These are phyloP conservation scores for Casuarina equisetifolia DNA, from an alignment of 306 rosid genomes.

Conservation along the genomic window DNA sequence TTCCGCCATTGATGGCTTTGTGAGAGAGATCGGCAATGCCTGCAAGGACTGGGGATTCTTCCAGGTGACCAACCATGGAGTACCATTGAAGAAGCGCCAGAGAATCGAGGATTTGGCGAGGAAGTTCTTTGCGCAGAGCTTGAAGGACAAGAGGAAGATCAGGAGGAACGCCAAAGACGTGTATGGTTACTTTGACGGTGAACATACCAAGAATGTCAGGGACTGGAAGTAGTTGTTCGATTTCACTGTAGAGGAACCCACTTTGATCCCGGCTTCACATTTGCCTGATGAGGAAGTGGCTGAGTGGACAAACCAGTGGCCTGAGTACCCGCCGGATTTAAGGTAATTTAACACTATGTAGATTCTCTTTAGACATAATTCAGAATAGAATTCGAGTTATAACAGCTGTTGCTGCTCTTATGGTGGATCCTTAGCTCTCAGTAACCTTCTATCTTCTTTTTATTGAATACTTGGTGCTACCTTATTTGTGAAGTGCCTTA, in stretches of 20 bases:
- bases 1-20: constrained; percentile 25
- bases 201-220: constrained; percentile 68
- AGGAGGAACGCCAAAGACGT: constrained; percentile 30
- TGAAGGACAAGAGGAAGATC: constrained; percentile 59
- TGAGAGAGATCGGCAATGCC: constrained; percentile 51
- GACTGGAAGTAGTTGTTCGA: constrained; percentile 83
- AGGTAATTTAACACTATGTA: constrained; percentile 35
- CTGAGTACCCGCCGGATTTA: constrained; percentile 46
- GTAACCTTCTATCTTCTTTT: too few relatives aligned
- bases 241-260: constrained; percentile 40
- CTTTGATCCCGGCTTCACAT: constrained; percentile 34
- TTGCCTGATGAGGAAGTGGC: constrained; percentile 28
- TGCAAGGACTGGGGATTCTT: constrained; percentile 77
- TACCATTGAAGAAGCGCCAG: constrained; percentile 34
- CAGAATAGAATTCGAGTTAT: too few relatives aligned
- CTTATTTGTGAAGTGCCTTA: too few relatives aligned
- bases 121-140: constrained; percentile 51
- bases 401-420: too few relatives aligned
- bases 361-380: too few relatives aligned
- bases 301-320: constrained; percentile 48
- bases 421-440: too few relatives aligned
- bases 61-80: constrained; percentile 66
- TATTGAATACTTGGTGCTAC: too few relatives aligned
- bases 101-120: constrained; percentile 34
- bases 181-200: constrained; percentile 58